Evolutionary conservation across 2,329 filamentous ascomycete species (phyloP).

Genomic region (Malbranchea zuffiana): DNA sequence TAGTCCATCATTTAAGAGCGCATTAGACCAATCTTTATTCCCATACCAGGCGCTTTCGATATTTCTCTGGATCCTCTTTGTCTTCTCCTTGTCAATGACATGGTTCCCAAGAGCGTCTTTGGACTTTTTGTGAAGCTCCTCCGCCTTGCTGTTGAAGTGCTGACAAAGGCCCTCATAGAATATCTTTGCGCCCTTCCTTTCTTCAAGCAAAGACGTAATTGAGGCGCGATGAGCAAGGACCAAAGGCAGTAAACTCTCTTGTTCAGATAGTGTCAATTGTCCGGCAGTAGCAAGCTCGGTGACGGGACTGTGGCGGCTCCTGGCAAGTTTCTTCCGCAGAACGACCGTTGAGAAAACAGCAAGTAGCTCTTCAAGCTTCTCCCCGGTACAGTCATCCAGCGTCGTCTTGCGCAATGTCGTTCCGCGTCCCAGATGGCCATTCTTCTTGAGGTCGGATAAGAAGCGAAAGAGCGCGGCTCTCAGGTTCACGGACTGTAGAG

Average conservation of each 20-base stretch:
- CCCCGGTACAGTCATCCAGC: slow-evolving; percentile 91
- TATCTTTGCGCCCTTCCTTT: slow-evolving; percentile 49
- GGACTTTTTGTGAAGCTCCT: slow-evolving; percentile 36
- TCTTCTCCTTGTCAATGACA: background rate
- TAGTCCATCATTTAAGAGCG: slow-evolving; percentile 57
- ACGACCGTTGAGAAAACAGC: slow-evolving; percentile 75
- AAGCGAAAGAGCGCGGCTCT: slow-evolving; percentile 71
- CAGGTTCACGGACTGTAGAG: slow-evolving; percentile 81
- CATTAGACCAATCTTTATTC: slow-evolving; percentile 60
- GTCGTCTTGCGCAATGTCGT: slow-evolving; percentile 80
- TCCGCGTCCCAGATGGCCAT: slow-evolving; percentile 68
- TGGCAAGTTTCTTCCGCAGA: slow-evolving; percentile 52
- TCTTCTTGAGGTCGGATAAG: slow-evolving; percentile 80
- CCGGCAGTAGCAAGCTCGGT: slow-evolving; percentile 31
- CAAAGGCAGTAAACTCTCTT: slow-evolving; percentile 47
- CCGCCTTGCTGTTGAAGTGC: slow-evolving; percentile 53
- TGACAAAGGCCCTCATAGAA: slow-evolving; percentile 55
- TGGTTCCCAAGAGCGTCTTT: slow-evolving; percentile 18
- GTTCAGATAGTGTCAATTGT: slow-evolving; percentile 23
- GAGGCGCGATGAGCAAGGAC: slow-evolving; percentile 63
- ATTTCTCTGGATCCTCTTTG: slow-evolving; percentile 44
- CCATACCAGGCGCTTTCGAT: slow-evolving; percentile 66
- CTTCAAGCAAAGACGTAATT: slow-evolving; percentile 47
- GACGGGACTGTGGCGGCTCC: slow-evolving; percentile 4
- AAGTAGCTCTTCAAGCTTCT: slow-evolving; percentile 77